Evolutionary conservation across 2,329 filamentous ascomycete genomes (phyloP), one percentile per base, ranked within the genome.

Genomic region (Alternaria brassicicola): DNA sequence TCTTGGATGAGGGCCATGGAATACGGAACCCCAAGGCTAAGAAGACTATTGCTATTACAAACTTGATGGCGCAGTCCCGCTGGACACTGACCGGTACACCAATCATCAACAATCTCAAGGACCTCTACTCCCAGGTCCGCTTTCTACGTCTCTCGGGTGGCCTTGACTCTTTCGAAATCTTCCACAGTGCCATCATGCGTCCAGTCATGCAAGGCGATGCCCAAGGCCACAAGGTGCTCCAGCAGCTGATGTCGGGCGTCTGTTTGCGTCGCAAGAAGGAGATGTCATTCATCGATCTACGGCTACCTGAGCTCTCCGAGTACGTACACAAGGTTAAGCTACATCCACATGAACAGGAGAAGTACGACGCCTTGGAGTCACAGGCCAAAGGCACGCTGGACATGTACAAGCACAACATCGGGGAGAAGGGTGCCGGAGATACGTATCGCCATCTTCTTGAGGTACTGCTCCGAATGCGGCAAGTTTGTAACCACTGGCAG

Each of bases 401-500:
- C 52, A 81, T 86, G 9, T 90, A 85, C 75, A 84, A 86, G 60
- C 63, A 80, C 69, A 66, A 78, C 73, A 64, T 63, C 6, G 66
- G 80, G 75, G 69, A 75, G 62, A 73, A 75, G 78, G 78, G 38
- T 76, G 82, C 67, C 75, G 70, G 73, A 15, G 72, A 74, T 13
- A 71, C 73, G 0, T 96, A 95, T 71, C 87, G 89, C 8, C 86
- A 89, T 68, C 83, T 97, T 1, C 83, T 97, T 10, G 92, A 96
- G 76, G 86, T 93, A 15, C 83, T 97, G 4, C 85, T 97, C 6
- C 88, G 93, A 12, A 85, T 96, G 65, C 86, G 93, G 17, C 93
- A 97, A 78, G 85, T 90, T 74, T 97, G 93, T 78, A 93, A 94
- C 64, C 93, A 96, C 74, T 96, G 92, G 91, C 88, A 89, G 8